phyloP scores from a whole-genome alignment of 2,329 filamentous ascomycete genomes.

The Phaeosphaeria sp. region DNA sequence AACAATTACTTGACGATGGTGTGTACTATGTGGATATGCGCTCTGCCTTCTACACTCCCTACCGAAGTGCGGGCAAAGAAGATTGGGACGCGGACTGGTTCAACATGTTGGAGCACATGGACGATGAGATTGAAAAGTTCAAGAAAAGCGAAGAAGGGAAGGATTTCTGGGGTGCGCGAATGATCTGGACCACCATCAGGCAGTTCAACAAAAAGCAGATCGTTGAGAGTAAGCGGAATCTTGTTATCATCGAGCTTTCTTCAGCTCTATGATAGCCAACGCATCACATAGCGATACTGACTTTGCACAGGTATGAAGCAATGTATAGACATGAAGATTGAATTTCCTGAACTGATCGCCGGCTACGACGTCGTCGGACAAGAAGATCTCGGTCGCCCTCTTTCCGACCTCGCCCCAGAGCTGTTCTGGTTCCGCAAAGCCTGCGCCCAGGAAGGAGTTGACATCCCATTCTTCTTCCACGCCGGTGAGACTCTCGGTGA shows the following conservation, averaged over 20 bases:
- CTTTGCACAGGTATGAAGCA: constrained; percentile 70
- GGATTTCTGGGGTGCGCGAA: constrained; percentile 81
- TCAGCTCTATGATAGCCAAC: neutral
- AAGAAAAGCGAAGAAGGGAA: constrained; percentile 72
- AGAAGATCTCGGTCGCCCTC: constrained; percentile 78
- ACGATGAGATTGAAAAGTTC: constrained; percentile 80
- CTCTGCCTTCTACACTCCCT: constrained; percentile 75
- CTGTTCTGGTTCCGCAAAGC: constrained; percentile 93
- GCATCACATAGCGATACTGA: constrained; percentile 1
- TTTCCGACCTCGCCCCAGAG: constrained; percentile 79
- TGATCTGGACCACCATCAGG: constrained; percentile 84
- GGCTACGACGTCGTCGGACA: constrained; percentile 92
- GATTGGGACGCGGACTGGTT: constrained; percentile 70
- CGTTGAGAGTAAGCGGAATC: constrained; percentile 60
- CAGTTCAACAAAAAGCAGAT: constrained; percentile 68
- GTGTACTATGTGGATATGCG: constrained; percentile 85
- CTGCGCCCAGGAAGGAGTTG: constrained; percentile 76
- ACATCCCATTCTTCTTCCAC: constrained; percentile 95
- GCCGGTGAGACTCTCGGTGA: constrained; percentile 87
- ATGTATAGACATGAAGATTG: constrained; percentile 81
- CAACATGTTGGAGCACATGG: constrained; percentile 73
- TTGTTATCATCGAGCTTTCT: constrained; percentile 6
- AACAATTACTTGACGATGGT: constrained; percentile 77
- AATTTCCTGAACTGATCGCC: constrained; percentile 78
- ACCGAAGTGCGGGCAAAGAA: constrained; percentile 69